Evolutionary conservation across 805 yeast species (phyloP).

Genomic region (Candida loeiensis): DNA sequence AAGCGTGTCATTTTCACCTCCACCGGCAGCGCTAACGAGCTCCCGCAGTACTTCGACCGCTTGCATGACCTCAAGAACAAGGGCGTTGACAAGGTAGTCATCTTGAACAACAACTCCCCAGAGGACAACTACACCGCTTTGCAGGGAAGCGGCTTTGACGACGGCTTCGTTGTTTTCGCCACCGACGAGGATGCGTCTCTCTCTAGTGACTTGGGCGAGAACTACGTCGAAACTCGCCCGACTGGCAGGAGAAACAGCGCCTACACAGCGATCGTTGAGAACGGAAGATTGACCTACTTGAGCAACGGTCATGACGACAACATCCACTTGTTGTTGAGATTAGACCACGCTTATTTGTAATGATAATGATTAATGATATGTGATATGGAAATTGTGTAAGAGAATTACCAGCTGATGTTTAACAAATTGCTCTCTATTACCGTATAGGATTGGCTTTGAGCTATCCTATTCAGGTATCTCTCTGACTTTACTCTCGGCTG

Average conservation of each 20-base stretch:
- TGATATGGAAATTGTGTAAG: no score
- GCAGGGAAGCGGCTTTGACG: conserved; percentile 10
- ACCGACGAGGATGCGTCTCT: conserved; percentile 13
- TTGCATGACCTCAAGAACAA: conserved; percentile 14
- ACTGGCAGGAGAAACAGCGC: conserved; percentile 11
- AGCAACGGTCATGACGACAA: conserved; percentile 11
- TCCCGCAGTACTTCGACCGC: conserved; percentile 12
- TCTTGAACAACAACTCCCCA: conserved; percentile 14
- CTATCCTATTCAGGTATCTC: not conserved
- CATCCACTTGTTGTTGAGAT: conserved; percentile 11
- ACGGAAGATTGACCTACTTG: conserved; percentile 20
- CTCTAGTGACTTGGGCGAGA: conserved; percentile 12
- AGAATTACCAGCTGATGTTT: no score
- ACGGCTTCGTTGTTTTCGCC: conserved; percentile 15
- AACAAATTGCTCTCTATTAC: no score
- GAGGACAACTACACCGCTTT: conserved; percentile 12
- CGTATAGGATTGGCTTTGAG: no score
- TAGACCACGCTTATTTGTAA: conserved; percentile 10
- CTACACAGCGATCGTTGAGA: conserved; percentile 17
- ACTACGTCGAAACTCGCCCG: conserved; percentile 11
- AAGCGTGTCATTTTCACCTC: conserved; percentile 13
- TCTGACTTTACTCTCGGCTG: not conserved
- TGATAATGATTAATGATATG: not conserved
- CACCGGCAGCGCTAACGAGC: conserved; percentile 11
- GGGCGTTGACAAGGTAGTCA: conserved; percentile 13